Evolutionary conservation across 2,329 filamentous ascomycete genomes (phyloP).

Genomic region (Dactylellina parvicollis): DNA sequence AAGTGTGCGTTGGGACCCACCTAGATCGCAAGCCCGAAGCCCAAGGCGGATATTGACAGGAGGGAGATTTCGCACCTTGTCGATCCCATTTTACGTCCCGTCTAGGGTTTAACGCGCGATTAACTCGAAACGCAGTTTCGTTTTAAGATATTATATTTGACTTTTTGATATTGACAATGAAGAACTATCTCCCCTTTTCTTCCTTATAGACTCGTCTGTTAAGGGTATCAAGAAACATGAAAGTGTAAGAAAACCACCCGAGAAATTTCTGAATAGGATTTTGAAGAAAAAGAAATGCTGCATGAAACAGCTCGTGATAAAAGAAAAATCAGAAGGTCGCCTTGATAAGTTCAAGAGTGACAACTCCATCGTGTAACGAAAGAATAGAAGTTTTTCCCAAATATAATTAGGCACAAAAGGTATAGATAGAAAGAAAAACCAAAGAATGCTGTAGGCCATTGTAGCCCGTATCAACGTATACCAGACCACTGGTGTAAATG

Average conservation of each 20-base stretch:
- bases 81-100: slow-evolving; percentile 52
- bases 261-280: slow-evolving; percentile 9
- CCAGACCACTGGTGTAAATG: slow-evolving; percentile 53
- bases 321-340: slow-evolving; percentile 15
- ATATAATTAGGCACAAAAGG: slow-evolving; percentile 7
- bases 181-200: slow-evolving; percentile 35
- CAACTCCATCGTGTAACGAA: slow-evolving; percentile 20
- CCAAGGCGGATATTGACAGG: slow-evolving; percentile 51
- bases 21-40: slow-evolving; percentile 8
- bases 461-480: slow-evolving; percentile 19
- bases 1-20: slow-evolving; percentile 1
- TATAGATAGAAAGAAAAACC: slow-evolving; percentile 12
- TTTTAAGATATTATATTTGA: slow-evolving; percentile 40
- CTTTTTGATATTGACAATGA: slow-evolving; percentile 40
- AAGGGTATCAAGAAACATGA: slow-evolving; percentile 49
- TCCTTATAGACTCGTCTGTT: slow-evolving; percentile 24
- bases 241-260: slow-evolving; percentile 29
- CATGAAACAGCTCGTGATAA: not conserved
- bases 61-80: slow-evolving; percentile 40
- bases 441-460: slow-evolving; percentile 31
- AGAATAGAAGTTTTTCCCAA: slow-evolving; percentile 12
- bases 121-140: slow-evolving; percentile 45
- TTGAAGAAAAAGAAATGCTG: not conserved
- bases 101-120: slow-evolving; percentile 52
- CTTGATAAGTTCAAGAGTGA: slow-evolving; percentile 18